Evolutionary conservation across 108 stramenopile genomes (phyloP), one percentile per base, ranked within the genome.

Genomic region (Nannochloropsis salina): DNA sequence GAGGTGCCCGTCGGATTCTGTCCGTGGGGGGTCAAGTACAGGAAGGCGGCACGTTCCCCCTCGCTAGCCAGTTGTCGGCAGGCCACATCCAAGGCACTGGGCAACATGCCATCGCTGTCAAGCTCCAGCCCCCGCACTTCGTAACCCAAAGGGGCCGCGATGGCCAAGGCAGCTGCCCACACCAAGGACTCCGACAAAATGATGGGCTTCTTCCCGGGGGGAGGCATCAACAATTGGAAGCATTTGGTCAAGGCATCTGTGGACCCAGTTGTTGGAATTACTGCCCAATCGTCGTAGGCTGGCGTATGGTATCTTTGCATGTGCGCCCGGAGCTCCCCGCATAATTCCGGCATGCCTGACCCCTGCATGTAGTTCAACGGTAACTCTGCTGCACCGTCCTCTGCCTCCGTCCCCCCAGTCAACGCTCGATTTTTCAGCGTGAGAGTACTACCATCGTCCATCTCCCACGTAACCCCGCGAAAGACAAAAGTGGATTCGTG

Each of bases 21-120:
- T 45, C 83, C 86, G 22, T 31, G 22, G 12, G 86, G 86, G 83
- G 83, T 61, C 45, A 86, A 21, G 82, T 86, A 86, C n/a, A 86
- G n/a, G 20, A 86, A 42, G 20, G 82, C 42, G 31, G 80, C 44
- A 11, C 22, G 21, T 12, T 44, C 41, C 41, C 86, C 86, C 31
- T 86, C 83, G 15, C 40, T 12, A 22, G 82, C 42, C 40, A 41
- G 82, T 21, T 45, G 40, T 18, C 20, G 82, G 10, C 45, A 22
- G 18, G 83, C n/a, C 20, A 41, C 8, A 22, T 82, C 22, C 84
- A 86, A 40, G 5, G n/a, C 80, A 10, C 18, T 42, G 9, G 86
- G 86, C 41, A 82, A 21, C 83, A 86, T 86, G 41, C 86, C 86
- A 18, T 83, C n/a, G 21, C 40, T 22, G 83, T 86, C 86, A 20